Evolutionary conservation across 202 grass and related monocot species (phyloP), one percentile per base, ranked within the genome.

Genomic region (Zoysia matrella): DNA sequence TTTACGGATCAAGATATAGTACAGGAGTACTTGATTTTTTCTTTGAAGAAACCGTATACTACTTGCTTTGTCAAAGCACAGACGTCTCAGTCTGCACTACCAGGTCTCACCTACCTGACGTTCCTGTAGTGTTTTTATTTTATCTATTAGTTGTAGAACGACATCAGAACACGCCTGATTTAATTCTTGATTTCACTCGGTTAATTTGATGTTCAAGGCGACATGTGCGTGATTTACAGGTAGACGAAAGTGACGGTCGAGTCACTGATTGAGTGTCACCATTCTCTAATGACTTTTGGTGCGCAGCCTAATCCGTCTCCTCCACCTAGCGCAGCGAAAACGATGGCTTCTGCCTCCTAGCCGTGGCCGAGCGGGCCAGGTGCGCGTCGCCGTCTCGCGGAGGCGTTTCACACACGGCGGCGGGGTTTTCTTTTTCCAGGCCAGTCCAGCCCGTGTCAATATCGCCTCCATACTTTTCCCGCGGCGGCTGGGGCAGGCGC

Each of bases 371-470:
- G 56, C n/a, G 22, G 18, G 60, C 22, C 22, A 22, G 22, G 30
- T 22, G 8, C 30, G 10, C 22, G 30, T 64, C 61, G 36, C 61
- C 30, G 10, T 64, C 61, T 41, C 61, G 61, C 11, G 4, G 36
- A 66, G 76, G 76, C 62, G 13, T 43, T 83, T 83, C 80, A 75
- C 71, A 83, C 18, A 51, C 71, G 80, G 52, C 80, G 47, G 16
- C 51, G 22, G 22, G 22, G 22, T 30, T 30, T 30, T 30, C 22
- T 30, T 30, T 30, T 30, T 30, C 22, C 22, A 30, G 22, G 22
- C 22, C 22, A 30, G 22, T 30, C 22, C 22, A 30, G 22, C 22
- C 22, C 22, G 22, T 30, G 22, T 30, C 22, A 30, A 30, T 30
- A 30, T 30, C 22, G 22, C 22, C 22, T 30, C 22, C 22, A 30